phyloP scores from a whole-genome alignment of 164 flowering plant genomes.

The Annona squamosa region DNA sequence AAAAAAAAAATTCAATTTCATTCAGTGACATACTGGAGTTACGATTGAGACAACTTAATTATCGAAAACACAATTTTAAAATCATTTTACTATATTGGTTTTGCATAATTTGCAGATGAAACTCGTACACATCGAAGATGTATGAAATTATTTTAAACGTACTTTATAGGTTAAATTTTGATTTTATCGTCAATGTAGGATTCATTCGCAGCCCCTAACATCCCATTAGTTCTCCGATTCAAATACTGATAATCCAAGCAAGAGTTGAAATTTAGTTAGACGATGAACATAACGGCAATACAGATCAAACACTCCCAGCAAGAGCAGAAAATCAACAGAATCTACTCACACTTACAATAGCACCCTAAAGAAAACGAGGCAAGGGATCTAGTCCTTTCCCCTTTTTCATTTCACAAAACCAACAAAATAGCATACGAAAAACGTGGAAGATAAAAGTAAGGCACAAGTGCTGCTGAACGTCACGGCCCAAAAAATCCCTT shows the following conservation, averaged over 20 bases:
- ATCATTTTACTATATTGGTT: too few relatives aligned
- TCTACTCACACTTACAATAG: not conserved
- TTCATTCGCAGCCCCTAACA: too few relatives aligned
- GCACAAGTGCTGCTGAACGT: not conserved
- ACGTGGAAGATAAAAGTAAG: not conserved
- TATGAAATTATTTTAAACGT: too few relatives aligned
- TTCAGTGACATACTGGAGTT: too few relatives aligned
- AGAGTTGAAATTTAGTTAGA: not conserved
- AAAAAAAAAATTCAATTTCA: too few relatives aligned
- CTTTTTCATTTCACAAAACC: not conserved
- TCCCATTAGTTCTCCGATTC: too few relatives aligned
- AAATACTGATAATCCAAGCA: not conserved
- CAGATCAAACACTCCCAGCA: not conserved
- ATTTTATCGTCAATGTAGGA: too few relatives aligned
- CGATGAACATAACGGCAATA: not conserved
- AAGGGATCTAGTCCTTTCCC: not conserved
- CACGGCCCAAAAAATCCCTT: not conserved
- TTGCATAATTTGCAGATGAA: too few relatives aligned
- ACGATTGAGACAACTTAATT: too few relatives aligned
- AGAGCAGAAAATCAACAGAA: not conserved
- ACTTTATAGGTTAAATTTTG: too few relatives aligned
- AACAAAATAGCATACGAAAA: not conserved
- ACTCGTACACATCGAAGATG: too few relatives aligned
- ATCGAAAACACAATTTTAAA: too few relatives aligned
- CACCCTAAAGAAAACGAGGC: not conserved